Base-by-base conservation (phyloP, 2,329 filamentous ascomycete genomes). In the Ustulina deusta region DNA sequence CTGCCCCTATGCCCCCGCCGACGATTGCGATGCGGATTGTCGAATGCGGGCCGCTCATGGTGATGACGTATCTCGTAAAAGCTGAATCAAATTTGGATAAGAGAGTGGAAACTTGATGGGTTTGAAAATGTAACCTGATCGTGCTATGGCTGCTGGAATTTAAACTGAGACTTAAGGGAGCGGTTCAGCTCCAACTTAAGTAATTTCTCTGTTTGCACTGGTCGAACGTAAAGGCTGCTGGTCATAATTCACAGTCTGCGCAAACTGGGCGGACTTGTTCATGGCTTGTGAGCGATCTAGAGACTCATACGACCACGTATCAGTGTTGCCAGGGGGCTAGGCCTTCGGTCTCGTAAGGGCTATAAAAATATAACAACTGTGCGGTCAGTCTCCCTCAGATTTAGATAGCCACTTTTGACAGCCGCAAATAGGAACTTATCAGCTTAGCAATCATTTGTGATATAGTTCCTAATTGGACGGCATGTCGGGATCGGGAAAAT, bases 11-110 rank as follows among this genome's bases (percentile, higher is more conserved):
- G 0, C 74, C 73, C 17, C 76, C 75, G 36, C 77, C 77, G 38
- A 78, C 63, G 36, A 78, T 76, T 44, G 76, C 77, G 29, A 78
- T 71, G 32, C 74, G 72, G 32, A 77, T 75, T 25, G 72, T 73
- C 15, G 73, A 74, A 32, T 72, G 63, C 2, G 66, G 51, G 22
- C 56, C 63, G 46, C 42, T 69, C 73, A 76, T 75, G n/a, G 32
- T 71, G 61, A n/a, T 44, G 9, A 25, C 46, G 25, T 54, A 27
- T 27, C 9, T 34, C 13, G 22, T 20, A 32, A 3, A 38, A 20
- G 10, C 2, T 57, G 51, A 17, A 20, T 58, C 7, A 17, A 49
- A 38, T 9, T 29, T 32, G 17, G 5, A 42, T 57, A 46, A 38
- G 15, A 34, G 17, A 29, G 32, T 15, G 25, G 32, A 29, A 11